Evolutionary conservation across 108 stramenopile species (phyloP).

Genomic region (Pseudonitzschia pungens): DNA sequence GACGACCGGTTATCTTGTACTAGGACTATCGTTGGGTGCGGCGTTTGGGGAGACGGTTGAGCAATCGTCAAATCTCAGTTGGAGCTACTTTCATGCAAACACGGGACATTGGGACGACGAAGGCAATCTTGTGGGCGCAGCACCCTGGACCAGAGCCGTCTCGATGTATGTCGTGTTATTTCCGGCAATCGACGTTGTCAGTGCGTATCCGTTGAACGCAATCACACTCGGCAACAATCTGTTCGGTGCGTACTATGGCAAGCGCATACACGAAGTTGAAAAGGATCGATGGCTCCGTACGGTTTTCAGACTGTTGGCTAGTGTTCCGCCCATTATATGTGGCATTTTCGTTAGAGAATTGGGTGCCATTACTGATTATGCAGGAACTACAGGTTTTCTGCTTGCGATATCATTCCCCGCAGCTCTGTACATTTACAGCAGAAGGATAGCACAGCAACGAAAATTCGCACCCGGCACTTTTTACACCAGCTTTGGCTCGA

Average conservation of each 20-base stretch:
- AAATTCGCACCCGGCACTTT: constrained; percentile 14
- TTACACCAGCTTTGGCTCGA: constrained; percentile 23
- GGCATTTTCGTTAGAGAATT: constrained; percentile 40
- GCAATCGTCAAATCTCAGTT: constrained; percentile 46
- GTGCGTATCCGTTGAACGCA: constrained; percentile 46
- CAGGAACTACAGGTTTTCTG: constrained; percentile 39
- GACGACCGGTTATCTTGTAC: constrained; percentile 23
- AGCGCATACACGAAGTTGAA: constrained; percentile 32
- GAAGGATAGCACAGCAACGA: background rate
- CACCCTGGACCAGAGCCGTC: constrained; percentile 26
- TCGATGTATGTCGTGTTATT: constrained; percentile 40
- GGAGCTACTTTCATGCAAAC: constrained; percentile 34
- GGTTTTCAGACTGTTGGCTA: constrained; percentile 30
- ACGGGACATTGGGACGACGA: constrained; percentile 29
- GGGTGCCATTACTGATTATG: constrained; percentile 39
- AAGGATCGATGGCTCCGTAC: constrained; percentile 3
- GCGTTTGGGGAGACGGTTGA: constrained; percentile 42
- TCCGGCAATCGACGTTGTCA: constrained; percentile 43
- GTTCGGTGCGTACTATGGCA: constrained; percentile 23
- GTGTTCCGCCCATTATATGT: constrained; percentile 37
- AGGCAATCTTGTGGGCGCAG: constrained; percentile 17
- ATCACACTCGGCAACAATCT: constrained; percentile 46
- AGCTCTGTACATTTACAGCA: constrained; percentile 23
- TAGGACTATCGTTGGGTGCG: constrained; percentile 34
- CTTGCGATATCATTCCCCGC: constrained; percentile 38